These are phyloP conservation scores for Lolium perenne DNA, from an alignment of 176 grass and related monocot genomes.

Conservation along the genomic window DNA sequence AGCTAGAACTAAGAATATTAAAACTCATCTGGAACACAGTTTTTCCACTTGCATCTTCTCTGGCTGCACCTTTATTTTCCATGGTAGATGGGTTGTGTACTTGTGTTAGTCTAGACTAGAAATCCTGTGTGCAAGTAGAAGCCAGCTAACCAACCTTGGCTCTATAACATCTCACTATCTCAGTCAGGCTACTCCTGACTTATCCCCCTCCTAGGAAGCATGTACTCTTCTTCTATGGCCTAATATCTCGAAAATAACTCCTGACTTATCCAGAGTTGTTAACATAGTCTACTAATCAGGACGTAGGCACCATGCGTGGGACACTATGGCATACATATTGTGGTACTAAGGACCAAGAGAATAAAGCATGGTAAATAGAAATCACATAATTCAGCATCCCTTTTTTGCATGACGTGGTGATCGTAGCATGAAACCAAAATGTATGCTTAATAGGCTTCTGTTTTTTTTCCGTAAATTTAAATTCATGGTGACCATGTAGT, in stretches of 20 bases:
- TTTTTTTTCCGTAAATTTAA: background rate
- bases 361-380: background rate
- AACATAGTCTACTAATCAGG: too few species aligned
- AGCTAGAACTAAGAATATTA: background rate
- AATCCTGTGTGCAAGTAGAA: background rate
- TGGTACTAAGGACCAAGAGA: constrained; percentile 26
- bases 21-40: background rate
- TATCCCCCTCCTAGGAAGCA: too few species aligned
- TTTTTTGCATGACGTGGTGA: background rate
- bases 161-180: too few species aligned
- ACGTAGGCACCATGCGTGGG: background rate
- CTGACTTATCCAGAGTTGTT: too few species aligned
- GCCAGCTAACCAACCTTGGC: background rate
- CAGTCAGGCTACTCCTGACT: too few species aligned
- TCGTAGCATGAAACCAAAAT: background rate
- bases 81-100: background rate
- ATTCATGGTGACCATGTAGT: constrained; percentile 1
- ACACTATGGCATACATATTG: constrained; percentile 21
- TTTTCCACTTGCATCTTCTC: constrained; percentile 2
- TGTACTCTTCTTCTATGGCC: too few species aligned
- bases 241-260: too few species aligned
- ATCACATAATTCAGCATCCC: background rate
- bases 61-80: background rate
- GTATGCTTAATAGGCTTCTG: background rate
- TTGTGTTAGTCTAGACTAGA: background rate